Evolutionary conservation across 2,329 filamentous ascomycete species (phyloP).

Genomic region (Aspergillus novoparasiticus): DNA sequence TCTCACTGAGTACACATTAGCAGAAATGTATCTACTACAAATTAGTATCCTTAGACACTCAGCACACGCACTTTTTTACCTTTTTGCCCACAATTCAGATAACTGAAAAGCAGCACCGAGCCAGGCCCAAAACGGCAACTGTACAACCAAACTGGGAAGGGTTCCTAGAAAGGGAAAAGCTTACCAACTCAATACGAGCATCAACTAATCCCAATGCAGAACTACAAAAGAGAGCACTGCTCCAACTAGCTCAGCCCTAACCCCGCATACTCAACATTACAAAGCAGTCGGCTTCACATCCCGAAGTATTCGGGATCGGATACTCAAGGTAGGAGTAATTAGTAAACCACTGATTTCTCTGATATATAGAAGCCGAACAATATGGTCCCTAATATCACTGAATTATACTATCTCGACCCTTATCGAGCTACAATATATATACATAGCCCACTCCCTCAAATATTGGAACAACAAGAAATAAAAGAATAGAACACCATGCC

Average conservation of each 20-base stretch:
- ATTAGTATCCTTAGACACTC: no score
- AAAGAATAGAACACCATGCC: neutral
- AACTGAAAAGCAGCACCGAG: no score
- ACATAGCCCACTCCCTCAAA: no score
- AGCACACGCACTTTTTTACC: no score
- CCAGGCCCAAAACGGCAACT: no score
- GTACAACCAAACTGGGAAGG: no score
- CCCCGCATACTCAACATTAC: neutral
- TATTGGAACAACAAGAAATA: neutral
- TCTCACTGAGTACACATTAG: no score
- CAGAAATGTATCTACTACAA: no score
- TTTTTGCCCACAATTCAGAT: no score
- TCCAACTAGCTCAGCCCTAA: no score
- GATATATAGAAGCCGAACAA: neutral
- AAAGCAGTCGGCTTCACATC: neutral
- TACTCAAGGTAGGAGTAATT: neutral
- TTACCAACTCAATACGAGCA: neutral
- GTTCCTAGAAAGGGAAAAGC: neutral
- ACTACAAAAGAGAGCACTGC: no score
- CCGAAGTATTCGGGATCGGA: neutral
- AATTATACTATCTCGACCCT: neutral
- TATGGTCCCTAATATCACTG: no score
- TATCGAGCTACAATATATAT: neutral
- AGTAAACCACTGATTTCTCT: neutral
- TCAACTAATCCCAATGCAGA: neutral